A percentile compares a stretch with the other conserved stretches of the same genome.
Evolutionary conservation across 345 rosid species (phyloP).

Genomic region (Noccaea caerulescens): DNA sequence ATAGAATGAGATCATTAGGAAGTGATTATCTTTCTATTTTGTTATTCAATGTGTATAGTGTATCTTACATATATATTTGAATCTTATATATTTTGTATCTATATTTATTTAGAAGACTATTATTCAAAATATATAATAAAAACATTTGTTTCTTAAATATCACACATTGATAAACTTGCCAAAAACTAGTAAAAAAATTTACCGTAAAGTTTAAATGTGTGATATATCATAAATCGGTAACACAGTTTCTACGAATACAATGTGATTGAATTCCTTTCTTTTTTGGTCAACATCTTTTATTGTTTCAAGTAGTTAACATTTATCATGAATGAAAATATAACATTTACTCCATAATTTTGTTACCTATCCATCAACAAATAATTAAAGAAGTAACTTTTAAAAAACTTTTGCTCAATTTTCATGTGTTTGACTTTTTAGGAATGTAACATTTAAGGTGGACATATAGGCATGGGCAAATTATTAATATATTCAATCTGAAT

Average conservation of each 20-base stretch:
- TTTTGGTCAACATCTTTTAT: background rate
- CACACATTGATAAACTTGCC: background rate
- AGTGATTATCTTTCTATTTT: background rate
- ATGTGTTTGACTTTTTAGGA: background rate
- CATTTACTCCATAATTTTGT: background rate
- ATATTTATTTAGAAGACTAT: background rate
- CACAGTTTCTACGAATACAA: background rate
- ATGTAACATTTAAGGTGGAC: background rate
- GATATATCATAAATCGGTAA: background rate
- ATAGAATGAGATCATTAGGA: background rate
- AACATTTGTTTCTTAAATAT: background rate
- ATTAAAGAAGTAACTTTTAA: background rate
- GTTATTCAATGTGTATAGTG: conserved; percentile 7
- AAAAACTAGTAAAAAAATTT: background rate
- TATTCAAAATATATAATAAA: background rate
- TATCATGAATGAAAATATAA: background rate
- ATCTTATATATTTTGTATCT: background rate
- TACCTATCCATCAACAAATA: background rate
- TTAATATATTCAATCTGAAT: background rate
- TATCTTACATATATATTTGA: conserved; percentile 26
- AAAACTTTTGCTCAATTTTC: background rate
- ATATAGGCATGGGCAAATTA: background rate
- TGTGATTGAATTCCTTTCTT: background rate
- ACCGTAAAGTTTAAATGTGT: background rate
- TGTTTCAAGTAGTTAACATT: background rate